A percentile compares a stretch with the other conserved stretches of the same genome.
These are phyloP conservation scores for Volutella citrinella DNA, from an alignment of 2,329 filamentous ascomycete genomes.

Conservation along the genomic window DNA sequence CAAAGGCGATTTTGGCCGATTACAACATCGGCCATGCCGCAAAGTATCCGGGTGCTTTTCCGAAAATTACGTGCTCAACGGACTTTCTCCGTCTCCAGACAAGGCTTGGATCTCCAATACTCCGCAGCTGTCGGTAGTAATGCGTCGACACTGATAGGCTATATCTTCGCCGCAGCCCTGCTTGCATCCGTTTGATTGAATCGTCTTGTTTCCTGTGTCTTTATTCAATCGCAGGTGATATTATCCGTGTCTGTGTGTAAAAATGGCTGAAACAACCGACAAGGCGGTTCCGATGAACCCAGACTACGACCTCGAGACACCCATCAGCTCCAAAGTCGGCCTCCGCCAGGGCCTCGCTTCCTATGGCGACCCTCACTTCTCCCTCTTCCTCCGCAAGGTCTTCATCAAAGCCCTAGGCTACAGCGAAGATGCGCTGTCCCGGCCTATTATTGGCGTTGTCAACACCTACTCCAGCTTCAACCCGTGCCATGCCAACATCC, in stretches of 20 bases:
- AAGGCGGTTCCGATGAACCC: conserved; percentile 11
- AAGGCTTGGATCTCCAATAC: conserved; percentile 5
- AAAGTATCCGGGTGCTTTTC: too few species aligned
- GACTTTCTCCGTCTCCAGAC: conserved; percentile 15
- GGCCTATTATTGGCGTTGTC: conserved; percentile 71
- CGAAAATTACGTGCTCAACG: conserved; percentile 16
- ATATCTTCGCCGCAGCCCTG: neutral
- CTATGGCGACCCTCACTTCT: conserved; percentile 74
- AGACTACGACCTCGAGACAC: conserved; percentile 61
- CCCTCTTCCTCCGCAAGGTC: conserved; percentile 69
- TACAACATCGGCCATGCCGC: too few species aligned
- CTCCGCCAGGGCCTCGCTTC: conserved; percentile 63
- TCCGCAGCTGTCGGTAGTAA: conserved; percentile 15
- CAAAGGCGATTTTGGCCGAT: too few species aligned
- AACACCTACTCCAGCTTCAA: conserved; percentile 74
- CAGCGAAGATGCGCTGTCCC: conserved; percentile 65
- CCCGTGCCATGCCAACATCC: conserved; percentile 70
- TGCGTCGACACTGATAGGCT: conserved; percentile 22
- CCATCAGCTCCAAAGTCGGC: conserved; percentile 49
- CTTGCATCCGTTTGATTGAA: too few species aligned
- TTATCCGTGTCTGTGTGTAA: too few species aligned
- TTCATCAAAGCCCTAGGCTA: conserved; percentile 78
- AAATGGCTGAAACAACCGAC: conserved; percentile 13
- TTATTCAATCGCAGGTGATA: too few species aligned
- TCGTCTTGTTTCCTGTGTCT: too few species aligned